Evolutionary conservation across 2,329 filamentous ascomycete genomes (phyloP), one percentile per base, ranked within the genome.

Genomic region (Ramularia collo-cygni): DNA sequence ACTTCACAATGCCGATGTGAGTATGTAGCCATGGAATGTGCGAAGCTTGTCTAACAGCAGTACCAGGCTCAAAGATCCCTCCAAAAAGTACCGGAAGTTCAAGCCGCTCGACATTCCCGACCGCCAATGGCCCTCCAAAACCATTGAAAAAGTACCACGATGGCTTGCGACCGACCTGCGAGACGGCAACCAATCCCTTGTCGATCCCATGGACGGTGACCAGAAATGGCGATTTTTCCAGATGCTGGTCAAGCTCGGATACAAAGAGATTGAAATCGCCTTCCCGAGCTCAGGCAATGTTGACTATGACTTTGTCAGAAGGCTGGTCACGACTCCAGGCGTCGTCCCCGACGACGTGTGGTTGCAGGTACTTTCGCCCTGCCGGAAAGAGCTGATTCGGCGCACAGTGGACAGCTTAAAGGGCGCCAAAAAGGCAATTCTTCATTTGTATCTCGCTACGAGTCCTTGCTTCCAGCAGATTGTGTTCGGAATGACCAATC

Each of bases 211-310:
- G 89, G 92, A 87, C 59, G 87, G 87, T 53, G 86, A 95, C 35
- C 88, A 95, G 72, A 96, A 96, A 69, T 92, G 84, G 79, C 73
- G 75, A 46, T 96, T 89, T 74, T 96, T 96, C 73, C 81, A 89
- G 67, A 93, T 94, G 87, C 78, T 96, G 38, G 79, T 83, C 57
- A 80, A 90, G 46, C 75, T 95, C 35, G 90, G 92, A 54, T 96
- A 93, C 75, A 96, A 95, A 69, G 90, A 96, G 68, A 95, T 96
- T 51, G 90, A 96, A 63, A 83, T 95, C 14, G 92, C 89, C 4
- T 96, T 95, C 67, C 90, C 90, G 35, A 94, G 88, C 0, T 88
- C 90, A 10, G 95, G 88, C 28, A 83, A 94, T 61, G 95, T 85
- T 58, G 92, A 96, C 68, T 96, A 89, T 70, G 86, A 95, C 70